Percentiles rank a stretch among this genome's conserved stretches.
Evolutionary conservation across 2,329 filamentous ascomycete species (phyloP).

Genomic region (Phialemoniopsis sp.): DNA sequence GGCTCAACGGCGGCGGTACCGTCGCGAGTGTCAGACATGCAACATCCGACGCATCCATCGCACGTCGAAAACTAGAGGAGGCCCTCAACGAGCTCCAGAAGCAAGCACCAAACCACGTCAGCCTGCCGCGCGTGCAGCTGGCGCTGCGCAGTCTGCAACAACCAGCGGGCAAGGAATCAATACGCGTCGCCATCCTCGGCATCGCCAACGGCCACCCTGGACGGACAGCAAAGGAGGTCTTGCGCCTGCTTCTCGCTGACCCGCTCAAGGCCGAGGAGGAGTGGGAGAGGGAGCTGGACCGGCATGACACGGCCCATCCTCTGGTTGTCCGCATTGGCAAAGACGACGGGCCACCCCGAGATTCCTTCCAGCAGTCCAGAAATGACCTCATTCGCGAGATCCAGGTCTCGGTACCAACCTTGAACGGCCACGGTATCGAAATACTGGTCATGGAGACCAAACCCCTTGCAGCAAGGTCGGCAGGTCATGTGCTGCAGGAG

Average conservation of each 20-base stretch:
- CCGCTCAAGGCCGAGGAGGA: constrained; percentile 56
- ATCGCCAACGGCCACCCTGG: constrained; percentile 32
- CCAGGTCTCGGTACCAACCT: constrained; percentile 55
- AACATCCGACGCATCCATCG: constrained; percentile 1
- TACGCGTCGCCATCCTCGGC: constrained; percentile 55
- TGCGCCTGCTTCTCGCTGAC: constrained; percentile 67
- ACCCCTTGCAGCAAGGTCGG: constrained; percentile 32
- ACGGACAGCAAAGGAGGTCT: constrained; percentile 56
- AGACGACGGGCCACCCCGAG: constrained; percentile 16
- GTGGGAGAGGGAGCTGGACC: constrained; percentile 63
- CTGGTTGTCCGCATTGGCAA: constrained; percentile 57
- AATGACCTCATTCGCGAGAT: constrained; percentile 45
- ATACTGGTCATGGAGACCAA: constrained; percentile 52
- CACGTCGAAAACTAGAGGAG: constrained; percentile 51
- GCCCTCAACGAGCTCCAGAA: constrained; percentile 58
- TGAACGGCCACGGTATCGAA: constrained; percentile 61
- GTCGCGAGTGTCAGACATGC: too few relatives aligned
- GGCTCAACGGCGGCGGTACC: too few relatives aligned
- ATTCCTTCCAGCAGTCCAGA: constrained; percentile 2
- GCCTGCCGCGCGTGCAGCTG: constrained; percentile 67
- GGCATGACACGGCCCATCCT: constrained; percentile 46
- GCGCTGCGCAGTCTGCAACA: constrained; percentile 63
- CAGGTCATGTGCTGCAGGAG: constrained; percentile 23
- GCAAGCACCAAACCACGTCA: constrained; percentile 57
- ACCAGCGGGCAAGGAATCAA: constrained; percentile 48